Evolutionary conservation across 805 yeast genomes (phyloP), one percentile per base, ranked within the genome.

Genomic region (Metschnikowia proteae): DNA sequence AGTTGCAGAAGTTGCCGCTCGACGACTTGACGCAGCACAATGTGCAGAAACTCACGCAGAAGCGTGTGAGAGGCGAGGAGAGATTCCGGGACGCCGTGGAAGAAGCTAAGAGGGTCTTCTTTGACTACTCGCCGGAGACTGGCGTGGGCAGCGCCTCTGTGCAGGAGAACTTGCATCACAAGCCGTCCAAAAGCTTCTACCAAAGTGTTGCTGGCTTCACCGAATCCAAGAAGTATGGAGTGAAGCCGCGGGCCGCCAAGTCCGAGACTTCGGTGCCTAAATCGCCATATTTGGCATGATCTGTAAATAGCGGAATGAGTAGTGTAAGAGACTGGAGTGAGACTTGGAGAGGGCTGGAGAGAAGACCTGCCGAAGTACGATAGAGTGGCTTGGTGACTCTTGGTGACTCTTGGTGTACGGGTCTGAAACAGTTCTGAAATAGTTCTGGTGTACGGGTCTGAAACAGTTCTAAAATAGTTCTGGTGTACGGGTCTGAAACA

Each of bases 21-120:
- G 76, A 73, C 49, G 69, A 62, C 36, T 60, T 68, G 48, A 86
- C 96, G 8, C 56, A 70, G 52, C 68, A 72, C 51, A 86, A 87
- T 58, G 80, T 83, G 39, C 64, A 67, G 2, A 79, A 81, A 57
- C 67, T 86, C 47, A 64, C 74, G 6, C 61, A 66, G 46, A 63
- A 64, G 45, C 70, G 83, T 50, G 60, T 61, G n/a, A 68, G 78
- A 50, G 88, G 88, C 6, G 70, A 74, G 42, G 67, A 64, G 31
- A 67, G 70, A 46, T 87, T 89, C 62, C 67, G 77, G 42, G 73
- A 75, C 3, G 79, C 84, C 8, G 94, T 88, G n/a, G 85, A 81
- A 43, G 66, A 64, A 26, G 65, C 70, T 46, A 73, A 73, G 48
- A 52, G 33, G 17, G 66, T 62, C 29, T 73, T 73, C 46, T 73